Conservation (phyloP, 2,329 filamentous ascomycete species). For the Exophiala oligosperma region DNA sequence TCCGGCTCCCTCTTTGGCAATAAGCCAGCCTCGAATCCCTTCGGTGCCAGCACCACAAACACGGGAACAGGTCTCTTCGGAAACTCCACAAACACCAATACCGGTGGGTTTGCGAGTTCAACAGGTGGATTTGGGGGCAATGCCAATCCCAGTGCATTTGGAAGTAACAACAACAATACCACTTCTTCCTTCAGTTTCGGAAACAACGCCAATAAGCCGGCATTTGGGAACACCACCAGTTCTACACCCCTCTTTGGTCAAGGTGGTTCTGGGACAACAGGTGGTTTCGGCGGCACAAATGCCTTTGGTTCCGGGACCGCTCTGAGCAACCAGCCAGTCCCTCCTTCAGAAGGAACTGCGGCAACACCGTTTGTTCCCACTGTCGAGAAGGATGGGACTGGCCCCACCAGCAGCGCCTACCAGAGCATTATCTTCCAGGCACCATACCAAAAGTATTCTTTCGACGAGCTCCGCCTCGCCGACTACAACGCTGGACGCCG, state of each 20-base stretch:
- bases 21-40: constrained; percentile 25
- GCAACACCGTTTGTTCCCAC: constrained; percentile 46
- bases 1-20: constrained; percentile 26
- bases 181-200: constrained; percentile 45
- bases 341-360: constrained; percentile 47
- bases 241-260: constrained; percentile 27
- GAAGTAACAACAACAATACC: constrained; percentile 32
- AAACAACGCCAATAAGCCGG: constrained; percentile 39
- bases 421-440: constrained; percentile 51
- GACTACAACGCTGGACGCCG: constrained; percentile 88
- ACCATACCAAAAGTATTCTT: constrained; percentile 75
- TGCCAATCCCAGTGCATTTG: constrained; percentile 25
- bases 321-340: constrained; percentile 38
- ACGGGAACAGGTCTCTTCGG: constrained; percentile 28
- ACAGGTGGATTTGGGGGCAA: constrained; percentile 24
- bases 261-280: constrained; percentile 27
- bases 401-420: constrained; percentile 38
- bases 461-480: constrained; percentile 77
- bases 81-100: constrained; percentile 15
- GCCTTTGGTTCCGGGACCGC: constrained; percentile 45
- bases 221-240: constrained; percentile 45
- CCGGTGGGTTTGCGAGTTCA: constrained; percentile 22
- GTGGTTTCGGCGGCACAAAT: constrained; percentile 40
- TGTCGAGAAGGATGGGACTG: constrained; percentile 46
- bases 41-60: constrained; percentile 26